A percentile compares a stretch with the other conserved stretches of the same genome.
phyloP scores from a whole-genome alignment of 169 alveolate species.

The Pseudocohnilembus persalinus region DNA sequence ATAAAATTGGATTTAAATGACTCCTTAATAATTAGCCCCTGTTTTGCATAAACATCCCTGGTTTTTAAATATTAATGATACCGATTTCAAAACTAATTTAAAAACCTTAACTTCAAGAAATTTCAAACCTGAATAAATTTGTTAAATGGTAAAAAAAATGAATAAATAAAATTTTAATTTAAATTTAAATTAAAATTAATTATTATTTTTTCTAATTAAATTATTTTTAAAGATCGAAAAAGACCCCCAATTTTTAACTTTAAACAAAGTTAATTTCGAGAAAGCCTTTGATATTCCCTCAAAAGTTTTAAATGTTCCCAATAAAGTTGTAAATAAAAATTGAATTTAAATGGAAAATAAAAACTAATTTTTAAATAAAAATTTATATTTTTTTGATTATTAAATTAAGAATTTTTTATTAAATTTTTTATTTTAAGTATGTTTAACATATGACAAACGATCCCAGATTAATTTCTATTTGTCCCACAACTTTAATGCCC shows the following conservation, averaged over 20 bases:
- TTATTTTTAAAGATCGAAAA: neutral
- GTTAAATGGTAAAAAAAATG: neutral
- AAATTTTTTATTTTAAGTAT: neutral
- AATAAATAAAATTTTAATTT: too few relatives aligned
- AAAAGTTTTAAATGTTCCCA: neutral
- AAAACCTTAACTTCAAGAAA: neutral
- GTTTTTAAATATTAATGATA: neutral
- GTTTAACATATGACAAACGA: neutral
- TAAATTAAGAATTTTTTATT: too few relatives aligned
- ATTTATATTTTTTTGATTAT: too few relatives aligned
- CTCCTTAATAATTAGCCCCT: neutral
- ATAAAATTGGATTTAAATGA: neutral
- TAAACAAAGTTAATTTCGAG: neutral
- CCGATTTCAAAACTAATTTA: neutral
- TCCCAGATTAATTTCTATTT: neutral
- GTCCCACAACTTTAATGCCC: constrained; percentile 1
- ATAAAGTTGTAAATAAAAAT: neutral
- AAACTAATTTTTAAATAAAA: too few relatives aligned
- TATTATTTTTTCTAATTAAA: too few relatives aligned
- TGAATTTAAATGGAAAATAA: too few relatives aligned
- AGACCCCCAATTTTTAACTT: neutral
- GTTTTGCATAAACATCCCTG: neutral
- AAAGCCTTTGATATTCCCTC: neutral
- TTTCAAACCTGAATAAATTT: neutral
- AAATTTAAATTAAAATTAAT: too few relatives aligned